Conservation (phyloP, 352 stramenopile species). For the Phytophthora multivora region DNA sequence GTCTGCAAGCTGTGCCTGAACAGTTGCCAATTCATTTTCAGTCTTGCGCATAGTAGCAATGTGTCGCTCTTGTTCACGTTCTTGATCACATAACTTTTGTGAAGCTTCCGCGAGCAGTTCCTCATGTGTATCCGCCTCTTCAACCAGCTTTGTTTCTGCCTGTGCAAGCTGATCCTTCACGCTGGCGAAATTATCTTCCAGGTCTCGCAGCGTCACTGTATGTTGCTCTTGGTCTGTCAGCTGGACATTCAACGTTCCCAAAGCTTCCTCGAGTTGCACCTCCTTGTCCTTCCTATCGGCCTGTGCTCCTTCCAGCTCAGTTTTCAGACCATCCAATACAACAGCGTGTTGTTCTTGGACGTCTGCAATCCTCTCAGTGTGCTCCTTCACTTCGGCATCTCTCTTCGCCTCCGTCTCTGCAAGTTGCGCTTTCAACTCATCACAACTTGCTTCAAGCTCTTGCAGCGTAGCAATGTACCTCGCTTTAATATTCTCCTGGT, state of each 20-base stretch:
- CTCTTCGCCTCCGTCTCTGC: constrained; percentile 4
- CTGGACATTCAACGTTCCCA: constrained; percentile 1
- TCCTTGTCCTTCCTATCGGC: constrained; percentile 1
- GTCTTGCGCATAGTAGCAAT: constrained; percentile 1
- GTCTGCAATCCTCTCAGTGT: constrained; percentile 1
- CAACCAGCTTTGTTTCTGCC: constrained; percentile 5
- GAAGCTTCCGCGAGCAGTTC: background rate
- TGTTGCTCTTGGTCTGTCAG: background rate
- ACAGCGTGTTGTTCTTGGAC: background rate
- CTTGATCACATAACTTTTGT: constrained; percentile 13
- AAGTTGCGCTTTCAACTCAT: constrained; percentile 5
- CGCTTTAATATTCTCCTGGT: constrained; percentile 6
- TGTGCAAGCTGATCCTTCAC: constrained; percentile 7
- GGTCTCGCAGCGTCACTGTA: background rate
- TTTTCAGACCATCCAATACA: background rate
- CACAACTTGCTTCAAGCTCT: constrained; percentile 14
- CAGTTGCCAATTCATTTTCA: constrained; percentile 7
- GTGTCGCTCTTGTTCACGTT: constrained; percentile 7
- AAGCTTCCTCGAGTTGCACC: background rate
- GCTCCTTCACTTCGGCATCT: constrained; percentile 3
- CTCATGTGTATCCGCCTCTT: constrained; percentile 2
- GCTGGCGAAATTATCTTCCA: constrained; percentile 2
- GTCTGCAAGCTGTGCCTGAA: constrained; percentile 2
- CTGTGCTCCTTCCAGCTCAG: background rate
- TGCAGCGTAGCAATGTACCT: constrained; percentile 1